phyloP scores from a whole-genome alignment of 176 grass and related monocot genomes.

The Ampelocalamus luodianensis region DNA sequence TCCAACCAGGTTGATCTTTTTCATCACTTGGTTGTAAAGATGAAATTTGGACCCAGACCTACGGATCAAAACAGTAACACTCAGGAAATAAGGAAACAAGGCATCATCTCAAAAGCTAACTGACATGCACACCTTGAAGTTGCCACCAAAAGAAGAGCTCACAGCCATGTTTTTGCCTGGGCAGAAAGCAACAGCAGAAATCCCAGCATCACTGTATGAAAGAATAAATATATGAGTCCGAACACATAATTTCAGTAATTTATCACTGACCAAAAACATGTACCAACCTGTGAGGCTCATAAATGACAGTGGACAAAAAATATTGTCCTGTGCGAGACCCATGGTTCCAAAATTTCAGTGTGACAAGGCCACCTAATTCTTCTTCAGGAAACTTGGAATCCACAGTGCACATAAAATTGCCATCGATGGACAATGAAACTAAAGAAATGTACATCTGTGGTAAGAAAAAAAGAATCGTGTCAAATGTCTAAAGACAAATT shows the following conservation, averaged over 20 bases:
- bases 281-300: conserved; percentile 89
- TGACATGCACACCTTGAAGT: conserved; percentile 74
- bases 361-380: conserved; percentile 82
- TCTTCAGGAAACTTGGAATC: conserved; percentile 93
- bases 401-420: conserved; percentile 84
- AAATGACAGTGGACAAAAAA: conserved; percentile 83
- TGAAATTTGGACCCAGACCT: conserved; percentile 75
- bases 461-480: conserved; percentile 6
- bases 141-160: conserved; percentile 83
- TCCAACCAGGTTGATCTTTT: conserved; percentile 76
- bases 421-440: conserved; percentile 78
- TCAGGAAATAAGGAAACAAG: conserved; percentile 36
- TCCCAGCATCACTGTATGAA: conserved; percentile 66
- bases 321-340: conserved; percentile 59
- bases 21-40: conserved; percentile 47
- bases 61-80: conserved; percentile 28
- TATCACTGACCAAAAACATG: conserved; percentile 32
- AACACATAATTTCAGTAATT: background rate
- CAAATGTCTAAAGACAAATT: conserved; percentile 2
- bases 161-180: conserved; percentile 78
- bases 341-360: conserved; percentile 87
- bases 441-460: conserved; percentile 76
- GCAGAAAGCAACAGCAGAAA: conserved; percentile 81
- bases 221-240: conserved; percentile 35
- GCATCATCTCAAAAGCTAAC: conserved; percentile 31